These are phyloP conservation scores for Tulasnella sp. DNA, from an alignment of 768 basidiomycete genomes.

Conservation along the genomic window DNA sequence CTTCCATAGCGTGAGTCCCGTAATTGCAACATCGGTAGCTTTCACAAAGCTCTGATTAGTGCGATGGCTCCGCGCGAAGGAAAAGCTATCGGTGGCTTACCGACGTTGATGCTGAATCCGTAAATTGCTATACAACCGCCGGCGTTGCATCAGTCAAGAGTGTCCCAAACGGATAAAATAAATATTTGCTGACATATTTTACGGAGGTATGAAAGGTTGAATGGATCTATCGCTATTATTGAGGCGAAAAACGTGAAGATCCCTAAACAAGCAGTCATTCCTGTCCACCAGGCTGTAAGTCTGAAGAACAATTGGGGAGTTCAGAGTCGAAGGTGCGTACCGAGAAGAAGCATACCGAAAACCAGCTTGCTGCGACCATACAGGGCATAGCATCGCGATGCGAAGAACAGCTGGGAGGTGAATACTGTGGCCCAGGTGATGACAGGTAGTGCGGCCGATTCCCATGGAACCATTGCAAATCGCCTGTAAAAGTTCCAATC, in stretches of 20 bases:
- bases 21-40: constrained; percentile 15
- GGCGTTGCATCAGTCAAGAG: background rate
- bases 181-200: background rate
- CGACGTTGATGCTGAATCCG: background rate
- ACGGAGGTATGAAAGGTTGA: background rate
- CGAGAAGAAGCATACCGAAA: background rate
- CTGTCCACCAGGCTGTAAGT: background rate
- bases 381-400: background rate
- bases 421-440: background rate
- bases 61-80: background rate
- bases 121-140: background rate
- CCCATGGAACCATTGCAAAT: background rate
- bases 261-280: background rate
- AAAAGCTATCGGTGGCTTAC: background rate
- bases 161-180: too few species aligned
- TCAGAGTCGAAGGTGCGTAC: background rate
- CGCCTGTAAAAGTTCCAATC: background rate
- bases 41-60: background rate
- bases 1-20: constrained; percentile 2
- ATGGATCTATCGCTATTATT: background rate
- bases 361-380: background rate
- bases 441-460: background rate
- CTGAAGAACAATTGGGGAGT: background rate
- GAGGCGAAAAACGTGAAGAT: background rate
- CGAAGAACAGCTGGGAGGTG: background rate